Evolutionary conservation across 371 early-diverging fungal species (phyloP), one percentile per base, ranked within the genome.

Genomic region (Racocetra persica): DNA sequence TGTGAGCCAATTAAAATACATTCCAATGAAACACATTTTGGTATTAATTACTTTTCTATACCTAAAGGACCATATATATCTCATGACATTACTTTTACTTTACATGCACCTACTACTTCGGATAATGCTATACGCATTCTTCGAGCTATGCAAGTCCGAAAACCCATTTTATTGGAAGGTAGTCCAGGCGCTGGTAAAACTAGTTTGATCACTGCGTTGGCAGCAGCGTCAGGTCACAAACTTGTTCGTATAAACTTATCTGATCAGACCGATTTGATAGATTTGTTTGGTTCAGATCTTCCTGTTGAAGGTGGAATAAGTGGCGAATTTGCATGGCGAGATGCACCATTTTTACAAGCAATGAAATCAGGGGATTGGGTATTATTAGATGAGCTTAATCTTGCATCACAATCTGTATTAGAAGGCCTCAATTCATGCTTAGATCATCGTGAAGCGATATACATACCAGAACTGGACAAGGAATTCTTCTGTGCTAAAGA

Each of bases 401-500:
- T 99, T 83, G 99, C 99, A 8, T 95, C 98, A 16, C 99, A 99
- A 87, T 96, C 96, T 82, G 99, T 99, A 2, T 90, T 99, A 49
- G 99, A 99, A 91, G 99, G 99, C 81, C 89, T 99, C 80, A 99
- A 99, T 86, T 96, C 99, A 10, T 96, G 99, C 83, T 87, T 99
- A 52, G 99, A 99, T 89, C 98, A 99, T 86, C 95, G 99, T 84
- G 97, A 96, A 62, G 89, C 93, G 10, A 97, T 99, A 3, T 97
- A 95, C 86, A 94, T 99, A 54, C 95, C 98, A 4, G 99, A 98
- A 85, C 90, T 98, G 72, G 96, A 98, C 79, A 88, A 93, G 52
- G 90, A 91, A 72, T 98, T 98, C 79, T 87, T 89, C 59, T 94
- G 95, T 81, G 90, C 93, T 63, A 87, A 87, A 11, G 93, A 93